Base-by-base conservation (phyloP, 1,284 basidiomycete genomes). In the Rugosomyces carneus region DNA sequence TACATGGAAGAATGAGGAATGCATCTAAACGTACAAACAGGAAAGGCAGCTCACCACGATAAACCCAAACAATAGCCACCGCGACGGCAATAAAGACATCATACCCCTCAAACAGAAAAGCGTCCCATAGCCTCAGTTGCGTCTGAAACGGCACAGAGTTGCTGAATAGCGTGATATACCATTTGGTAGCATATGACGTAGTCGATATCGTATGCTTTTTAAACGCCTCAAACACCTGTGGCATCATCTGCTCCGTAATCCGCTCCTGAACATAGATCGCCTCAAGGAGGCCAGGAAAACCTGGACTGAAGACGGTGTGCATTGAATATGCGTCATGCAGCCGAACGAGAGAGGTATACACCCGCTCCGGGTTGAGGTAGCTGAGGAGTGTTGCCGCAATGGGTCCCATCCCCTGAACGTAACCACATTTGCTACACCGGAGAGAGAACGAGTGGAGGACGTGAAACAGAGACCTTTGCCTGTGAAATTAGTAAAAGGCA, bases 371-470 rank as follows among this genome's bases (percentile, higher is more conserved):
- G 50, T 86, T 84, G 62, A 93, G 89, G 65, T 99, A 98, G 66
- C 89, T 93, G 11, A 99, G 76, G 23, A 99, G 74, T 1, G 93
- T 96, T 0, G 94, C 92, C 0, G 94, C 93, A 44, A 99, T 90
- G 5, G 94, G 91, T 0, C 96, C 95, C 95, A 99, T 99, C 42
- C 96, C 95, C 69, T 99, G 96, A 47, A 95, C 95, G 64, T 99
- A 99, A 2, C 93, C 96, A 56, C 96, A 98, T n/a, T 78, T 73
- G 10, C 71, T 64, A 66, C 94, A 97, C 7, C 76, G 72, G 40
- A 95, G 75, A 6, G 93, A 94, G 60, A 97, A 93, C 37, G 80
- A 83, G 63, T 99, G 95, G 18, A 99, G 73, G 44, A 97, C 93
- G 61, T 93, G 92, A 66, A 99, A 99, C 2, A 97, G 72, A 1